Conservation (phyloP, 768 basidiomycete species). For the Mycena filopes region DNA sequence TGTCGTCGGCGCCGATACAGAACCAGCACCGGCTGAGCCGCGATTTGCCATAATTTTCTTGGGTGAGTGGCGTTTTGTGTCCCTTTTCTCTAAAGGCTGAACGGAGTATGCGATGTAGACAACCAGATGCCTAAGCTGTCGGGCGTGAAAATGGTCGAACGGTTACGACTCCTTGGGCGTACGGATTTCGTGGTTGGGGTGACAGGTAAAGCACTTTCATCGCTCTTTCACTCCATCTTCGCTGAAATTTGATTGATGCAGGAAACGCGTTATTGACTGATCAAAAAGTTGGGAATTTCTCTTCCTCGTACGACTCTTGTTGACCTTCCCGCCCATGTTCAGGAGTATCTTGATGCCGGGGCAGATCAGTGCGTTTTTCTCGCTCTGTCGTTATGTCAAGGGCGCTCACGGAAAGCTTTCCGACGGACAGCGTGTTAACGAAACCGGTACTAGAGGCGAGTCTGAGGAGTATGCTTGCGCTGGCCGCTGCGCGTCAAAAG, state of each 20-base stretch:
- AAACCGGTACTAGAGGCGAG: constrained; percentile 69
- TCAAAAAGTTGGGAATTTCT: constrained; percentile 47
- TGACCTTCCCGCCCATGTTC: not conserved
- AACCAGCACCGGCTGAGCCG: constrained; percentile 1
- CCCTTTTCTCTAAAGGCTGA: not conserved
- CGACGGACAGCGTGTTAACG: constrained; percentile 64
- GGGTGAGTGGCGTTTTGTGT: constrained; percentile 10
- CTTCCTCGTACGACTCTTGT: constrained; percentile 6
- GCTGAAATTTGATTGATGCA: constrained; percentile 8
- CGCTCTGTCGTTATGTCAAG: not conserved
- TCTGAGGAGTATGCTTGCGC: constrained; percentile 41
- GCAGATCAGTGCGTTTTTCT: constrained; percentile 60
- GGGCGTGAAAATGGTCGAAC: constrained; percentile 63
- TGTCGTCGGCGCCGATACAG: constrained; percentile 38
- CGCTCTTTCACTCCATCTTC: not conserved
- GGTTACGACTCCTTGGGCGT: constrained; percentile 61
- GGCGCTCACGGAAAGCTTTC: not conserved
- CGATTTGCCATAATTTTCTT: constrained; percentile 39
- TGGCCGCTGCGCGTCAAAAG: constrained; percentile 36
- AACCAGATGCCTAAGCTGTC: constrained; percentile 79
- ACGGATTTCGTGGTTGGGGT: constrained; percentile 73
- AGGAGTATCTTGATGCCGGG: constrained; percentile 67
- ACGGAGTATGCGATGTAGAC: constrained; percentile 33
- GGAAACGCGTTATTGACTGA: constrained; percentile 58
- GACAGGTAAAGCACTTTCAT: constrained; percentile 50